phyloP scores from a whole-genome alignment of 1,284 basidiomycete genomes.

The Leucoagaricus sp. region DNA sequence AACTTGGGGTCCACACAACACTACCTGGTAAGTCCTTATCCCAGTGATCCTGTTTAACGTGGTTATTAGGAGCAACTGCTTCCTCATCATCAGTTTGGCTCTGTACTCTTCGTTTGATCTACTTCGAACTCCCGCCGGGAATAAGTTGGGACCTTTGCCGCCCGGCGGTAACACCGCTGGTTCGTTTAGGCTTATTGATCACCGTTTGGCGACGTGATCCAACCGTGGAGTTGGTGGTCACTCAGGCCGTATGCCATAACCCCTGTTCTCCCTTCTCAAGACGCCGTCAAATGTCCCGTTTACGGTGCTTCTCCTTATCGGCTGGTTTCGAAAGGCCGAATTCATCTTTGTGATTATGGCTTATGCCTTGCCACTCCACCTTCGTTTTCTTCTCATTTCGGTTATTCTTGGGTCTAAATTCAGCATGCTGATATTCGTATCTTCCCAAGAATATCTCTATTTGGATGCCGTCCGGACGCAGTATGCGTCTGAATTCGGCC shows the following conservation, averaged over 20 bases:
- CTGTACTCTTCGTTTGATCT: slow-evolving; percentile 5
- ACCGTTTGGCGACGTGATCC: slow-evolving; percentile 1
- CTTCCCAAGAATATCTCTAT: slow-evolving; percentile 60
- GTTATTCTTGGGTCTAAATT: neutral
- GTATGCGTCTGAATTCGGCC: slow-evolving; percentile 69
- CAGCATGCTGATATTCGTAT: slow-evolving; percentile 12
- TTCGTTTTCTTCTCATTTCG: neutral
- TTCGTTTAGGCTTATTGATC: slow-evolving; percentile 10
- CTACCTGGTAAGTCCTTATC: slow-evolving; percentile 50
- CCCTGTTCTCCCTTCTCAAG: neutral
- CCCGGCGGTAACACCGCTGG: slow-evolving; percentile 13
- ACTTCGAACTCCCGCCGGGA: slow-evolving; percentile 7
- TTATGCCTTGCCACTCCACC: neutral
- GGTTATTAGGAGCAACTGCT: neutral
- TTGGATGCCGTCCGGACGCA: slow-evolving; percentile 58
- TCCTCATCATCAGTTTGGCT: neutral
- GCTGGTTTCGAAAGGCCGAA: neutral
- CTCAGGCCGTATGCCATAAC: neutral
- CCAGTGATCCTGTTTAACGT: slow-evolving; percentile 9
- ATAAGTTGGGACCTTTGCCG: slow-evolving; percentile 10
- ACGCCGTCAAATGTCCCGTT: slow-evolving; percentile 1
- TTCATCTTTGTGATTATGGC: neutral
- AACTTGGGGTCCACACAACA: slow-evolving; percentile 61
- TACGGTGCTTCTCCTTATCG: neutral
- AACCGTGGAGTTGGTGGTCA: neutral